Percentiles rank a stretch among this genome's conserved stretches.
These are phyloP conservation scores for Echinochloa phyllopogon DNA, from an alignment of 176 grass and related monocot genomes.

Conservation along the genomic window DNA sequence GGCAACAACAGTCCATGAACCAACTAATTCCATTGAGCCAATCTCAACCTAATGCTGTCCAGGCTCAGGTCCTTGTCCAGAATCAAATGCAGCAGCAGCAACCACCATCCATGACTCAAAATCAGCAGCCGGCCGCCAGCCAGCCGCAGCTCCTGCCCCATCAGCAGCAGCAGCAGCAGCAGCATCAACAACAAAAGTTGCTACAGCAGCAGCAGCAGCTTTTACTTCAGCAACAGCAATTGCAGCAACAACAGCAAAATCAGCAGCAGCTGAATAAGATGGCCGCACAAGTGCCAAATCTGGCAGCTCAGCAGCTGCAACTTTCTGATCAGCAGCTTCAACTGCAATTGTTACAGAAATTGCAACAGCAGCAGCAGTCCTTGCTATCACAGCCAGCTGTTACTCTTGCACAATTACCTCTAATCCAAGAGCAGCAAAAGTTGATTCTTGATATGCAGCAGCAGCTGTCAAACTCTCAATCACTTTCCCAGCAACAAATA, in stretches of 20 bases:
- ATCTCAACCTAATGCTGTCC: slow-evolving; percentile 52
- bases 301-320: slow-evolving; percentile 61
- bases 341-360: slow-evolving; percentile 56
- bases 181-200: slow-evolving; percentile 31
- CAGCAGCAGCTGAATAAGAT: slow-evolving; percentile 71
- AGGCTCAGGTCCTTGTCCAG: slow-evolving; percentile 60
- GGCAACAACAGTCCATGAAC: slow-evolving; percentile 60
- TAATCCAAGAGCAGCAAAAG: slow-evolving; percentile 91
- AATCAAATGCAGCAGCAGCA: slow-evolving; percentile 66
- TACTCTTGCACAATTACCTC: slow-evolving; percentile 70
- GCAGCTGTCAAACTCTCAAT: slow-evolving; percentile 69
- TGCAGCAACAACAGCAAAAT: slow-evolving; percentile 53
- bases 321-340: slow-evolving; percentile 66
- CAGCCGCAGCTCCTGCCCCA: slow-evolving; percentile 30
- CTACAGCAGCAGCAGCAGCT: slow-evolving; percentile 47
- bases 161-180: slow-evolving; percentile 36
- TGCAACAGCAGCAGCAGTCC: slow-evolving; percentile 81
- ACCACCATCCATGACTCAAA: slow-evolving; percentile 43
- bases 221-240: slow-evolving; percentile 61
- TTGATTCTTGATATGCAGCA: slow-evolving; percentile 77
- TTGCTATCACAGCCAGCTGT: slow-evolving; percentile 66
- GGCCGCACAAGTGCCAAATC: slow-evolving; percentile 54
- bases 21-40: slow-evolving; percentile 58
- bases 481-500: slow-evolving; percentile 71
- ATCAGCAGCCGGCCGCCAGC: slow-evolving; percentile 39